Base-by-base conservation (phyloP, 371 early-diverging fungal species). In the Agmasoma carcini region DNA sequence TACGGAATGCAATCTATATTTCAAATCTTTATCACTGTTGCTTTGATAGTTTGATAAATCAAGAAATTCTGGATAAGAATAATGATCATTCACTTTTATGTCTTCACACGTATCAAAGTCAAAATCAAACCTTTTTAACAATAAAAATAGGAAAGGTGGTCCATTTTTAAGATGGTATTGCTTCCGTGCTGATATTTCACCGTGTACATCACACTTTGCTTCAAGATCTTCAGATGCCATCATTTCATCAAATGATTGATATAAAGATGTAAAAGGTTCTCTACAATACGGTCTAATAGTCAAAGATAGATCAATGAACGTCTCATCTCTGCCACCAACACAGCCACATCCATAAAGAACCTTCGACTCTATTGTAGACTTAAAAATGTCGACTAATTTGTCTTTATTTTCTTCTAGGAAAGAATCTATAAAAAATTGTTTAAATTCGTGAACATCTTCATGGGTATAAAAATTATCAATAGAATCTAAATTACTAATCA, bases 121-220 rank as follows among this genome's bases (percentile, higher is more conserved):
- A 71, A 91, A 90, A 70, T 90, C 90, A 68, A 94, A 95, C 14
- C 96, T 79, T 70, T 92, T 92, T 55, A 98, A 75, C 69, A 94
- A 92, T 52, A 98, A 74, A 69, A 94, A 93, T 36, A 98, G 77
- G 2, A 95, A 88, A 0, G 88, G 88, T 9, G 98, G 98, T 63
- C 93, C 85, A 23, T 78, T 77, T 59, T 83, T 82, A 70, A 94
- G 92, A 19, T 86, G 83, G 23, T 91, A 89, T 34, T 90, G 89
- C 68, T 92, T 93, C 50, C 82, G 81, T 23, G 98, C 95, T 67
- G 85, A 86, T 48, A 91, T 91, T 39, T 89, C 77, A 1, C 94
- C 98, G 74, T 84, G 79, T 15, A 84, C 86, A 69, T 94, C 96
- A 22, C 94, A 90, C 68, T 77, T 77, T 26, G 89, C 89, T n/a